Evolutionary conservation across 768 basidiomycete species (phyloP), one percentile per base, ranked within the genome.

Genomic region (Suillus subluteus): DNA sequence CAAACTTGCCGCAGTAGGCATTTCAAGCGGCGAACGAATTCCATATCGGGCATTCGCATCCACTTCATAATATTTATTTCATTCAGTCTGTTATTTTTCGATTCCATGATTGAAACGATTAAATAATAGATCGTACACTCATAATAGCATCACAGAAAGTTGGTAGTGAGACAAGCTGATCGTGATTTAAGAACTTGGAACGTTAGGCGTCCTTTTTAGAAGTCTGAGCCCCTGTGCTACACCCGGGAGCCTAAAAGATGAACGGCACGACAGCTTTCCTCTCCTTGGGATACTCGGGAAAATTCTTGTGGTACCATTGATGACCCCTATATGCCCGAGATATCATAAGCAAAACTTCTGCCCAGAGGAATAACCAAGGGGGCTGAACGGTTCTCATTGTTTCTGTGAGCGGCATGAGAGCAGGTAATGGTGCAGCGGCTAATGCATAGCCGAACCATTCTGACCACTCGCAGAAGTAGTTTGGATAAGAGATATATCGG

Each of bases 391-490:
- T 81, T 16, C 86, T 76, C 46, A 79, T 75, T 15, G 84, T 82
- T 0, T 79, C 76, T 50, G 84, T 82, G 6, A 70, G 58, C 9
- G 80, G 73, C 56, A 73, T 66, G 73, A 62, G 23, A 66, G 58
- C 63, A 23, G 84, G 86, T 0, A 83, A 9, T 1, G 89, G 87
- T 6, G 86, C 80, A 4, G 92, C 86, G 7, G 93, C 92, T 46
- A 98, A 75, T 2, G 94, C 91, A 76, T 91, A 98, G 9, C 92
- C 95, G 12, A 87, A 70, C 96, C 96, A 99, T 78, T 99, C 97
- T 64, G 91, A 66, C 97, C 97, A 99, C 75, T 98, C 97, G 78
- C 91, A 95, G 23, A 95, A 80, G 79, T 98, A 99, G 76, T 98
- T 95, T 12, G 97, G 97, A 79, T 90, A 97, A 7, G 95, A 94